Percentiles rank a stretch among this genome's conserved stretches.
Evolutionary conservation across 768 basidiomycete genomes (phyloP).

Genomic region (Lepiota subincarnata): DNA sequence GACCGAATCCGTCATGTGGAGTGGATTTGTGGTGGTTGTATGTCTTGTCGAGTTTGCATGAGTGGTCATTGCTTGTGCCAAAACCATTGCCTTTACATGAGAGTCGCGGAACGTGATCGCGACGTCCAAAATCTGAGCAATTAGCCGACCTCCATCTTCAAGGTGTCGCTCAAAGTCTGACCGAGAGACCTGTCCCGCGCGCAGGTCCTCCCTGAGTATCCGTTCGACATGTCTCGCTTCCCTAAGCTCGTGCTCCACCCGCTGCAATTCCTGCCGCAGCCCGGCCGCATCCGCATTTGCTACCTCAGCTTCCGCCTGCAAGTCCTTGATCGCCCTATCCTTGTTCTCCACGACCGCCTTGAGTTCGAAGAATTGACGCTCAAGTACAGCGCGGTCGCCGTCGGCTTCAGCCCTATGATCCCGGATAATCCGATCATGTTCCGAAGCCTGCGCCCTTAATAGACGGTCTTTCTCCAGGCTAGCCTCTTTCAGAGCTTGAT

Average conservation of each 20-base stretch:
- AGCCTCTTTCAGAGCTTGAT: slow-evolving; percentile 62
- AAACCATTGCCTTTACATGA: slow-evolving; percentile 66
- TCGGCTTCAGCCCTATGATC: slow-evolving; percentile 93
- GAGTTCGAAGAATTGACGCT: slow-evolving; percentile 79
- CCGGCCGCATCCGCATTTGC: slow-evolving; percentile 64
- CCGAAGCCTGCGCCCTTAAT: slow-evolving; percentile 66
- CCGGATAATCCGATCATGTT: slow-evolving; percentile 60
- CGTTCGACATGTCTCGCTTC: slow-evolving; percentile 66
- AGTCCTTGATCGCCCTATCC: slow-evolving; percentile 60
- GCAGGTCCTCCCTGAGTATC: slow-evolving; percentile 70
- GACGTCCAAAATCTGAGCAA: slow-evolving; percentile 80
- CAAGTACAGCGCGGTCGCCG: slow-evolving; percentile 88
- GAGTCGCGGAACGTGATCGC: slow-evolving; percentile 75
- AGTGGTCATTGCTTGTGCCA: slow-evolving; percentile 53
- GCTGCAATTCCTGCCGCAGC: slow-evolving; percentile 68
- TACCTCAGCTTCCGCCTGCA: slow-evolving; percentile 56
- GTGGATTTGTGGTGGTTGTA: slow-evolving; percentile 23
- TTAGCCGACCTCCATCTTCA: slow-evolving; percentile 61
- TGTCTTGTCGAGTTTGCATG: slow-evolving; percentile 51
- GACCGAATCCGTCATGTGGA: slow-evolving; percentile 40
- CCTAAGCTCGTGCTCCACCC: slow-evolving; percentile 64
- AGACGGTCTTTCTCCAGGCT: slow-evolving; percentile 76
- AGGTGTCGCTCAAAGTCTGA: slow-evolving; percentile 63
- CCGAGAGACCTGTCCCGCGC: slow-evolving; percentile 62
- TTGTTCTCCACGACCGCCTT: slow-evolving; percentile 57